These are phyloP conservation scores for Pugionium dolabratum DNA, from an alignment of 345 rosid species.

Conservation along the genomic window DNA sequence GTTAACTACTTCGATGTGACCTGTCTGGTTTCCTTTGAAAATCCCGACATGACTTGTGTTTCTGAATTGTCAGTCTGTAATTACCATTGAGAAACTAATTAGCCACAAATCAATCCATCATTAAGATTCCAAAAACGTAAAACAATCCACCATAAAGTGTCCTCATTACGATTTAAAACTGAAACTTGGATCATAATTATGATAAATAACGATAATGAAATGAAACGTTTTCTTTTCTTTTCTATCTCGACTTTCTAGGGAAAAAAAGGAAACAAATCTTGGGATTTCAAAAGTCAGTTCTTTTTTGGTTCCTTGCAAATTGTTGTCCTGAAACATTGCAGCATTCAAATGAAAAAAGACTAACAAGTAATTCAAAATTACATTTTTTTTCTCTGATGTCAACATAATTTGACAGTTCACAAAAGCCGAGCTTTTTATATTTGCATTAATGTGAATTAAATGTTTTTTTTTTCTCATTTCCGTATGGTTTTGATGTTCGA, in stretches of 20 bases:
- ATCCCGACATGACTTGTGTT: too few species aligned
- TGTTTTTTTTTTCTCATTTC: neutral
- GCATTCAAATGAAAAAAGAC: neutral
- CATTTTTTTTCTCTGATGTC: neutral
- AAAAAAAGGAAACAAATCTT: neutral
- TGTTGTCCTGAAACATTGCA: neutral
- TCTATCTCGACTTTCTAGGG: neutral
- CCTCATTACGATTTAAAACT: conserved; percentile 1
- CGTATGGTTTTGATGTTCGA: neutral
- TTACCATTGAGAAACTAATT: neutral
- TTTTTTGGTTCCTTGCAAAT: neutral
- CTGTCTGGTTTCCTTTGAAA: too few species aligned
- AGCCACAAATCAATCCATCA: conserved; percentile 13
- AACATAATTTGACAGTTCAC: conserved; percentile 11
- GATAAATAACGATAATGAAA: neutral
- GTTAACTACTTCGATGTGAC: too few species aligned
- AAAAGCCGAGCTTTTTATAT: conserved; percentile 14
- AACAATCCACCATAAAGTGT: neutral
- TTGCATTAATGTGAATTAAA: neutral
- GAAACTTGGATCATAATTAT: neutral
- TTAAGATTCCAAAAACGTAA: neutral
- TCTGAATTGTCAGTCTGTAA: too few species aligned
- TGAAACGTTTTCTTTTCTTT: neutral
- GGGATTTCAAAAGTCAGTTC: too few species aligned
- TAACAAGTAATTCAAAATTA: neutral